Base-by-base conservation (phyloP, 2,329 filamentous ascomycete genomes). In the Leptodontidium sp. region DNA sequence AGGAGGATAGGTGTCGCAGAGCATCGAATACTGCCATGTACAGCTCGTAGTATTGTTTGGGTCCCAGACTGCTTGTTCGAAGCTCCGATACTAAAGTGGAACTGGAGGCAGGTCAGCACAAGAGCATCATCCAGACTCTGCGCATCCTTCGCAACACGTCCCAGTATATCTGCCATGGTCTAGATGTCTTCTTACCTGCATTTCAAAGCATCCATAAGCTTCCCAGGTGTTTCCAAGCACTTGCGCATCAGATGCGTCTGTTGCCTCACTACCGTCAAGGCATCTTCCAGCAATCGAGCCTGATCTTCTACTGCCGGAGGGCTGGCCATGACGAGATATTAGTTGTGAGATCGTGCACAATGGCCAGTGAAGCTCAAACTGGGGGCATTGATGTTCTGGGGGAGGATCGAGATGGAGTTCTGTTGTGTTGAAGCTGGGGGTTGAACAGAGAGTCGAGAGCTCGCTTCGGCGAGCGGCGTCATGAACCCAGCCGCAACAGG, bases 1-100 rank as follows among this genome's bases (percentile, higher is more conserved):
- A 97, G 72, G 97, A 93, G 65, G 96, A 97, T 64, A 99, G 90
- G 82, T 98, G 95, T 80, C 96, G 94, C 79, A 99, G 84, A 72
- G 97, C 95, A 84, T 99, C 96, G 82, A 99, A 99, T 71, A 99
- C 94, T 73, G 96, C 89, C 96, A 99, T 99, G 84, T 99, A 99
- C 68, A 99, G 88, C 84, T 99, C 97, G 82, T 99, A 99, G 85
- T 99, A 99, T 82, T 99, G 96, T 82, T 99, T 99, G 43, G 96
- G 96, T n/a, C 96, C 94, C 63, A 99, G 88, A 77, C 93, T 98
- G 80, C 94, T 97, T 4, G 96, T 99, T 76, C 96, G 93, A 77
- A 99, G 88, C 82, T 99, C 96, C n/a, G 96, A 98, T 70, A 99
- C 95, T 72, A 99, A 88, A 24, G 96, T 99, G 52, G 96, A 99